These are phyloP conservation scores for Cynanchum wilfordii DNA, from an alignment of 257 asterid species.

Conservation along the genomic window DNA sequence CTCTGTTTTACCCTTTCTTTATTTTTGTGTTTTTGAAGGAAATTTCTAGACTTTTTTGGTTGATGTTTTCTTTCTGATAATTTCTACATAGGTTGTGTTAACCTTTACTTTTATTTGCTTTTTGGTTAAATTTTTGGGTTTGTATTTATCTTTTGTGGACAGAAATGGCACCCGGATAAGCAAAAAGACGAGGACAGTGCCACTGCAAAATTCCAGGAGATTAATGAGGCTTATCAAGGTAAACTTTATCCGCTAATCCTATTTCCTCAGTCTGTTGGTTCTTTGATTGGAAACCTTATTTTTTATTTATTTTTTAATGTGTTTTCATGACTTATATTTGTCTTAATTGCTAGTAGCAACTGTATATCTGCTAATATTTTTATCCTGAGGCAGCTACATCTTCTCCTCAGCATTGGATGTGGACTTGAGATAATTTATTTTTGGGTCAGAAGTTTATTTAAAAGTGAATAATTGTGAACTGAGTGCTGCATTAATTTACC, in stretches of 20 bases:
- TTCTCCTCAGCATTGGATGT: not conserved
- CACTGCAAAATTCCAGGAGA: slow-evolving; percentile 84
- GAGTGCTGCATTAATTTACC: not conserved
- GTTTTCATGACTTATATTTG: not conserved
- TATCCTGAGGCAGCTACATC: not conserved
- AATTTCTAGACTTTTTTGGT: not conserved
- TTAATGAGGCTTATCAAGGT: slow-evolving; percentile 90
- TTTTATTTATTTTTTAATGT: too few relatives aligned
- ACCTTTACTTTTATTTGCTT: not conserved
- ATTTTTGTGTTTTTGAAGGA: not conserved
- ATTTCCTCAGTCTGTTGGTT: not conserved
- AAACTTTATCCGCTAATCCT: slow-evolving; percentile 3
- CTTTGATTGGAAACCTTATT: not conserved
- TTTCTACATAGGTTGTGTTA: not conserved
- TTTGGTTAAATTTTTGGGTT: not conserved
- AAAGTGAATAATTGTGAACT: not conserved
- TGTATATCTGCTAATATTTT: not conserved
- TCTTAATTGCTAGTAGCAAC: not conserved
- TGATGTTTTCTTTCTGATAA: not conserved
- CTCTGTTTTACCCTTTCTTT: not conserved
- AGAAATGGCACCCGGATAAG: slow-evolving; percentile 99
- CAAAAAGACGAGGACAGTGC: slow-evolving; percentile 56
- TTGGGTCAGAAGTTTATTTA: not conserved
- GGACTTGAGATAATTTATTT: too few relatives aligned
- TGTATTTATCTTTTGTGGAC: slow-evolving; percentile 10